Evolutionary conservation across 768 basidiomycete species (phyloP).

Genomic region (Calvatia gigantea): DNA sequence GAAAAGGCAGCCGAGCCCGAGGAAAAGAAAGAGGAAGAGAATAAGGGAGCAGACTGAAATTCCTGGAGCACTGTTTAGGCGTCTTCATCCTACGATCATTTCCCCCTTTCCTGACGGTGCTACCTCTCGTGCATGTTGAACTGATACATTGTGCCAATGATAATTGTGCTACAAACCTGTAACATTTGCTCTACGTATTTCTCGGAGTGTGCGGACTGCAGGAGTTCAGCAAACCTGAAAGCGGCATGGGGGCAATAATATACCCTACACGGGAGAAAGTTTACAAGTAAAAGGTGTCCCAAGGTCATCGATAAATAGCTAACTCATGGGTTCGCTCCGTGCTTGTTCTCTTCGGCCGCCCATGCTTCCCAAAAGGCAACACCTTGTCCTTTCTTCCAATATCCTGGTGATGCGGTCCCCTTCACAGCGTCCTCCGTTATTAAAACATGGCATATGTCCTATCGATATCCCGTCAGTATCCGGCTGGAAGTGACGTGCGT

Average conservation of each 20-base stretch:
- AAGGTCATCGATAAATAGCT: background rate
- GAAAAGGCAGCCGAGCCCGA: slow-evolving; percentile 29
- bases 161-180: background rate
- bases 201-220: background rate
- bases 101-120: background rate
- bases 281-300: background rate
- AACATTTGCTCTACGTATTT: background rate
- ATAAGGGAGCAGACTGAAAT: background rate
- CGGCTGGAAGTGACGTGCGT: background rate
- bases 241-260: background rate
- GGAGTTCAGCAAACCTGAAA: background rate
- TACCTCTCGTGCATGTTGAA: slow-evolving; percentile 11
- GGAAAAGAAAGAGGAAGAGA: slow-evolving; percentile 23
- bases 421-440: slow-evolving; percentile 70
- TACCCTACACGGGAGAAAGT: background rate
- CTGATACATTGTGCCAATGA: slow-evolving; percentile 14
- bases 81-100: background rate
- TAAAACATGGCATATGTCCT: slow-evolving; percentile 82
- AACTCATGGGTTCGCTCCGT: slow-evolving; percentile 11
- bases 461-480: background rate
- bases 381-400: slow-evolving; percentile 70
- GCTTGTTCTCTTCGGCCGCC: slow-evolving; percentile 59
- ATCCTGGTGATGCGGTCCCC: slow-evolving; percentile 59
- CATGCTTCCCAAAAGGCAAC: slow-evolving; percentile 75
- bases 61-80: background rate